Conservation (phyloP, 345 rosid species). For the Heritiera littoralis region DNA sequence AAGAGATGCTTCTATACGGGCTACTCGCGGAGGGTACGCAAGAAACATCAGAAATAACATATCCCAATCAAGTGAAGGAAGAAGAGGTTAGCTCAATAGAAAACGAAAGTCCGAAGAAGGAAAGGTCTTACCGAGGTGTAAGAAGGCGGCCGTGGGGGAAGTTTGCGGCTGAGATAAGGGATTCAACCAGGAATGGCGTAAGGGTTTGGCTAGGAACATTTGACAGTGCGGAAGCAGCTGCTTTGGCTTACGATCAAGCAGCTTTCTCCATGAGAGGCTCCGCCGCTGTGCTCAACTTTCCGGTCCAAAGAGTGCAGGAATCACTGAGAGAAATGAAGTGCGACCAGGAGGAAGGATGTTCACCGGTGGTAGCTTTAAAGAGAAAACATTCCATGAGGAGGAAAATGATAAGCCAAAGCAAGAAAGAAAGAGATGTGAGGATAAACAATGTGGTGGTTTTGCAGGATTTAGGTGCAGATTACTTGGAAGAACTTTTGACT, state of each 20-base stretch:
- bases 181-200: slow-evolving; percentile 67
- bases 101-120: slow-evolving; percentile 34
- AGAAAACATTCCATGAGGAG: slow-evolving; percentile 73
- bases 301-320: slow-evolving; percentile 64
- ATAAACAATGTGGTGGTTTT: slow-evolving; percentile 57
- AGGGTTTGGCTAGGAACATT: slow-evolving; percentile 95
- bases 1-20: slow-evolving; percentile 84
- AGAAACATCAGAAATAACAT: slow-evolving; percentile 28
- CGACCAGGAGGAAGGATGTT: slow-evolving; percentile 55
- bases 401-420: slow-evolving; percentile 44
- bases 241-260: slow-evolving; percentile 84
- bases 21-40: slow-evolving; percentile 49
- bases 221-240: slow-evolving; percentile 84
- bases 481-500: slow-evolving; percentile 63
- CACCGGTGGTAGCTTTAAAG: slow-evolving; percentile 88
- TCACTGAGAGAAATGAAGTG: slow-evolving; percentile 66
- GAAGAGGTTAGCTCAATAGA: slow-evolving; percentile 51
- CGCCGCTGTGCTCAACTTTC: slow-evolving; percentile 73
- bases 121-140: slow-evolving; percentile 77
- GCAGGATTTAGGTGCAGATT: slow-evolving; percentile 83
- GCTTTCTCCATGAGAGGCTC: slow-evolving; percentile 87
- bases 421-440: slow-evolving; percentile 40
- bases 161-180: slow-evolving; percentile 93
- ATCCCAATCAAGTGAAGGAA: slow-evolving; percentile 32
- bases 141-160: slow-evolving; percentile 91